Conservation (phyloP, 2,329 filamentous ascomycete genomes). For the Sclerotinia nivalis region DNA sequence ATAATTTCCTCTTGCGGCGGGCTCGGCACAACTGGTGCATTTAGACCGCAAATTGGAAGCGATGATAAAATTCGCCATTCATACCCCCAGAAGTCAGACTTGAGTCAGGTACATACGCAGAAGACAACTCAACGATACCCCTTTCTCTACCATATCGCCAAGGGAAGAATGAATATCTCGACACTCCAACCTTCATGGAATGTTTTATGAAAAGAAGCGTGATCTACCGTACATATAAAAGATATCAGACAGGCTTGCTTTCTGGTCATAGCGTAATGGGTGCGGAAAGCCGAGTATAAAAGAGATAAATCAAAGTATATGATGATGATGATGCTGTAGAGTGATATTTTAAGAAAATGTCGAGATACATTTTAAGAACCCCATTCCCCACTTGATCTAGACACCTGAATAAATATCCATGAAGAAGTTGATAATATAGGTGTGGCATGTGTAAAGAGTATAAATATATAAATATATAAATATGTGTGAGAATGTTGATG, state of each 20-base stretch:
- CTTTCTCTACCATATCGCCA: background rate
- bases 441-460: background rate
- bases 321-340: background rate
- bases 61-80: background rate
- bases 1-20: background rate
- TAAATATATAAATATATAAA: background rate
- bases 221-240: background rate
- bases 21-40: background rate
- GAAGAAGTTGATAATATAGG: background rate
- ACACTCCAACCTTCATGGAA: background rate
- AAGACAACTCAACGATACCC: background rate
- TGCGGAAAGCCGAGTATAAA: conserved; percentile 9
- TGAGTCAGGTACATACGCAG: background rate
- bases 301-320: background rate
- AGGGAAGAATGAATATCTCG: background rate
- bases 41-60: background rate
- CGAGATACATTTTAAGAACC: background rate
- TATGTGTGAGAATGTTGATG: background rate
- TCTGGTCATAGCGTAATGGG: background rate
- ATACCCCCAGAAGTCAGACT: background rate
- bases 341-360: background rate
- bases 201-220: background rate
- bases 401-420: background rate
- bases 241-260: background rate
- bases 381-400: background rate